Evolutionary conservation across 1,139 yeast genomes (phyloP), one percentile per base, ranked within the genome.

Genomic region (Kodamaea suecica): DNA sequence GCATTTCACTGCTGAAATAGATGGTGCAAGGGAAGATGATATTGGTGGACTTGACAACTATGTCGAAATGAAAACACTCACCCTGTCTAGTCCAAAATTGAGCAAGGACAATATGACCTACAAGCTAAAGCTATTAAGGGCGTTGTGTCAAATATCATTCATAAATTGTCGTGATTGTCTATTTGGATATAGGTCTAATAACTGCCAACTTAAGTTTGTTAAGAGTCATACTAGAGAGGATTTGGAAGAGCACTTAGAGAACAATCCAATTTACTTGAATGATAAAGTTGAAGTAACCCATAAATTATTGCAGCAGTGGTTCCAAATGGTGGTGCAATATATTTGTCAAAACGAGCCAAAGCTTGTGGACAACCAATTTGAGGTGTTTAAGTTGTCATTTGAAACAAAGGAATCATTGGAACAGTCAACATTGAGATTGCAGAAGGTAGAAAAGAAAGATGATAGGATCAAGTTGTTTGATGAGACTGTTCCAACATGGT

Each of bases 1-100:
- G 3, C 36, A 42, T 12, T 53, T 47, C 33, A 47, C 57, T 5
- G 60, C 62, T 3, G 62, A 57, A 36, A 49, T 57, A 9, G 61
- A 57, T 40, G 47, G 55, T 25, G 40, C 48, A 5, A 31, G 31
- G 8, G 21, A 24, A 11, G 37, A 17, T 5, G 39, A 27, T n/a
- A 26, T 25, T 3, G 21, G 44, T 4, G 50, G 45, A 3, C 11
- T 17, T 17, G 21, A 15, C 4, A 27, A 17, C 14, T 27, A 27
- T 12, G 30, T 27, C 2, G 61, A 57, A 33, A 40, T 57, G 30
- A 57, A 57, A 30, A 53, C 61, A 1, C 60, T 53, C 37, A 35
- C 33, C 21, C 31, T 39, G 14, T 29, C 39, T 8, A 27, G 29
- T 12, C 28, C 40, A 29, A 41, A 37, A 24, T 17, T 33, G 21